Evolutionary conservation across 1,284 basidiomycete species (phyloP), one percentile per base, ranked within the genome.

Genomic region (Sparassis latifolia): DNA sequence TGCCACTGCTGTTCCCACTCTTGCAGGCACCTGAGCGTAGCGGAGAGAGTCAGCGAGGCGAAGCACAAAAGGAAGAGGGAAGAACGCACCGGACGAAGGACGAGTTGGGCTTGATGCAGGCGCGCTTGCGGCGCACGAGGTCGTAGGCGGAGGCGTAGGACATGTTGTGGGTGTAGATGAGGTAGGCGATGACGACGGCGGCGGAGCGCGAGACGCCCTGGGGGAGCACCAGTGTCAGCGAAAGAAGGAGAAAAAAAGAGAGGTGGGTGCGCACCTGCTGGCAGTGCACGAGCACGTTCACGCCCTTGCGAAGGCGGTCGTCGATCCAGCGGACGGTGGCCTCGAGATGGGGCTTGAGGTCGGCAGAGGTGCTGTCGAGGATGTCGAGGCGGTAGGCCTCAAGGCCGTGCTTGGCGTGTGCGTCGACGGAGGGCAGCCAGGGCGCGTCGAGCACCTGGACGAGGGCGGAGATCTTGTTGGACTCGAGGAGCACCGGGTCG

Each of bases 381-480:
- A 88, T 79, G 47, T 79, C 77, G 58, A 88, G 81, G 55, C 78
- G 77, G 66, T 85, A 76, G 61, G 75, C 80, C 49, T 73, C 72
- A 61, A 64, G 58, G 45, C 80, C 80, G 53, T 76, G 74, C 10
- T 54, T 50, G 27, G 59, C 60, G 51, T 62, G 55, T 3, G 62
- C 59, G 47, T 80, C 77, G 33, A 74, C 71, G 54, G 74, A 64
- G 6, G 83, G 84, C 12, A 82, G 66, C 85, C 86, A 88, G 0
- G 82, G 78, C 0, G 74, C 79, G 58, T 88, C 84, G 54, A 86
- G 73, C 42, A 86, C 83, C 61, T 86, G 83, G 39, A 88, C 80
- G 55, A 88, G 67, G 56, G 85, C 64, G 0, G 75, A 72, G 62
- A 87, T 79, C 49, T 68, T 66, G 59, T 80, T 66, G 10, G 68